Evolutionary conservation across 108 stramenopile species (phyloP).

Genomic region (Stephanodiscus minutulus): DNA sequence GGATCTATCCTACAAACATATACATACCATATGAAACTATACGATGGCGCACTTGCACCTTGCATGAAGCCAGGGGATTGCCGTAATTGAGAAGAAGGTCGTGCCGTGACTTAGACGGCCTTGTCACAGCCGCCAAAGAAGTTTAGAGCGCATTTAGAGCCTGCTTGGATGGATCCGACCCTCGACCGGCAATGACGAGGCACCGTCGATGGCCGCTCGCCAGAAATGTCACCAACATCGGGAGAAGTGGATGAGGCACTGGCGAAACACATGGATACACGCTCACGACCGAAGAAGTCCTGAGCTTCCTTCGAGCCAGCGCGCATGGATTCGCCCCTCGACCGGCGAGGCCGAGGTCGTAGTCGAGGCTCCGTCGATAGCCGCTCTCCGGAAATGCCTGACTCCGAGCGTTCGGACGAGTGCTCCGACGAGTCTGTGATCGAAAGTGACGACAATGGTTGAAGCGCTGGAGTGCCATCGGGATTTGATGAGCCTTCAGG

Average conservation of each 20-base stretch:
- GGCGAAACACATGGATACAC: background rate
- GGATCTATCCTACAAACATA: too few relatives aligned
- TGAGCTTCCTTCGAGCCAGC: too few relatives aligned
- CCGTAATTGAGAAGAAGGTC: too few relatives aligned
- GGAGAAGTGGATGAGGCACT: background rate
- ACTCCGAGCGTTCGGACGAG: too few relatives aligned
- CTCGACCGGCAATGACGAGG: slow-evolving; percentile 2
- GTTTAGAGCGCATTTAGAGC: background rate
- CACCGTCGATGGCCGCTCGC: background rate
- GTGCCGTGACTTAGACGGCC: background rate
- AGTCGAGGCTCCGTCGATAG: too few relatives aligned
- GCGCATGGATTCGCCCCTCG: too few relatives aligned
- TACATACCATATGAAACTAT: background rate
- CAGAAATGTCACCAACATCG: background rate
- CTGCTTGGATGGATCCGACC: background rate
- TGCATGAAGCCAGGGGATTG: background rate
- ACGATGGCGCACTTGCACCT: background rate
- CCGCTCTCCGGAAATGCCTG: too few relatives aligned
- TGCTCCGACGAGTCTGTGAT: too few relatives aligned
- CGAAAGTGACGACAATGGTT: too few relatives aligned
- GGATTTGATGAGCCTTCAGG: too few relatives aligned
- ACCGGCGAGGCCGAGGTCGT: too few relatives aligned
- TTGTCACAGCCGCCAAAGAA: background rate
- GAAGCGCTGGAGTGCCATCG: too few relatives aligned
- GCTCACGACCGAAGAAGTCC: background rate